phyloP scores from a whole-genome alignment of 768 basidiomycete species.

The Suillus weaverae region DNA sequence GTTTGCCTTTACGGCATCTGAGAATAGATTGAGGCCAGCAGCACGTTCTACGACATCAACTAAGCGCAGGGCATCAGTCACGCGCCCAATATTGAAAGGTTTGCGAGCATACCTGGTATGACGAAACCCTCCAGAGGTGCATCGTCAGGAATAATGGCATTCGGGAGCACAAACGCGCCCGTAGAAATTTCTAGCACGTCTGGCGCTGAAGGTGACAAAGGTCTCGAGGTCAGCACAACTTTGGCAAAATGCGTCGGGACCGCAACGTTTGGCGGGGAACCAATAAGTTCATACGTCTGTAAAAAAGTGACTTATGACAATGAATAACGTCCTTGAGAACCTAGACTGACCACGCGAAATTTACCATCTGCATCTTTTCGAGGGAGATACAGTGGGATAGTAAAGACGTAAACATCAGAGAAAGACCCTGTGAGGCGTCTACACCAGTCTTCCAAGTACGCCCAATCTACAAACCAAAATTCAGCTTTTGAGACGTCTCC shows the following conservation, averaged over 20 bases:
- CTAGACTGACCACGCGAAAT: slow-evolving; percentile 82
- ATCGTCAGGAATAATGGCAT: slow-evolving; percentile 87
- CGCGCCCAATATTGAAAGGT: not conserved
- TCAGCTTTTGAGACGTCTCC: not conserved
- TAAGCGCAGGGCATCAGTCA: slow-evolving; percentile 30
- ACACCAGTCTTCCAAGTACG: slow-evolving; percentile 95
- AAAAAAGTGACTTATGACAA: not conserved
- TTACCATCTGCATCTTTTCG: slow-evolving; percentile 85
- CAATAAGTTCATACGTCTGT: slow-evolving; percentile 94
- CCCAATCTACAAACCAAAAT: slow-evolving; percentile 70
- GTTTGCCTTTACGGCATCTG: slow-evolving; percentile 67
- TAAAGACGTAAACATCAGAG: slow-evolving; percentile 96
- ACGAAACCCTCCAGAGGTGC: slow-evolving; percentile 78
- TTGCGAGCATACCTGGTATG: slow-evolving; percentile 62
- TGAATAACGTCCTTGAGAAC: not conserved
- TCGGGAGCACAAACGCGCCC: slow-evolving; percentile 95
- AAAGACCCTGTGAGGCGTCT: slow-evolving; percentile 84
- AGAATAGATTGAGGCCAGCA: slow-evolving; percentile 86
- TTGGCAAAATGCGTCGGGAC: slow-evolving; percentile 99
- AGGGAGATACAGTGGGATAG: slow-evolving; percentile 95
- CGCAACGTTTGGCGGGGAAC: slow-evolving; percentile 81
- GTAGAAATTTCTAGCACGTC: slow-evolving; percentile 74
- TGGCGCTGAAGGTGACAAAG: slow-evolving; percentile 70
- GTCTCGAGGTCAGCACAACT: slow-evolving; percentile 79
- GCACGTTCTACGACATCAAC: slow-evolving; percentile 93